Evolutionary conservation across 495 filamentous ascomycete genomes (phyloP).

Genomic region (Penicillium riverlandense): DNA sequence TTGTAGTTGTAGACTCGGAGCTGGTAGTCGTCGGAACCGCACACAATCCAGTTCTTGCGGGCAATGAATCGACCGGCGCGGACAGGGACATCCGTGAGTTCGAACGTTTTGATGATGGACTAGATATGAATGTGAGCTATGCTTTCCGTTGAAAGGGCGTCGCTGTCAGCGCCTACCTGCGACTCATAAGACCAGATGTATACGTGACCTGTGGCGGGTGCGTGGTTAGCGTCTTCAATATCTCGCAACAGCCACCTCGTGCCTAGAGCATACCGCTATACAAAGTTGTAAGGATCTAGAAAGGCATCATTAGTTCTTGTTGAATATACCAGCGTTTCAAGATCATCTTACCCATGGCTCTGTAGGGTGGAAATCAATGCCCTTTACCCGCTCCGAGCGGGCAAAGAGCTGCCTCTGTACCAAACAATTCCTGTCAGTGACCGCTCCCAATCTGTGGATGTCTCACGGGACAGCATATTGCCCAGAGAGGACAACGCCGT

Average conservation of each 20-base stretch:
- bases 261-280: slow-evolving; percentile 68
- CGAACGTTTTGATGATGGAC: slow-evolving; percentile 97
- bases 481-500: too few species aligned
- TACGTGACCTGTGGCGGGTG: slow-evolving; percentile 63
- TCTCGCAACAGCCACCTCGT: slow-evolving; percentile 1
- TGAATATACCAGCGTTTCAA: too few species aligned
- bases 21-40: slow-evolving; percentile 97
- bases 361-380: slow-evolving; percentile 93
- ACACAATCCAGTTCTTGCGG: slow-evolving; percentile 98
- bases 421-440: slow-evolving; percentile 13
- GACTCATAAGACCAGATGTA: slow-evolving; percentile 99
- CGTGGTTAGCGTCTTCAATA: slow-evolving; percentile 18
- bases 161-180: slow-evolving; percentile 45
- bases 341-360: slow-evolving; percentile 70
- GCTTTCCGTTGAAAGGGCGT: not conserved
- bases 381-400: slow-evolving; percentile 87
- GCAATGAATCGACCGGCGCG: slow-evolving; percentile 95
- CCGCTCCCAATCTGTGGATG: slow-evolving; percentile 7
- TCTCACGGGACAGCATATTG: slow-evolving; percentile 14
- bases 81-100: slow-evolving; percentile 97
- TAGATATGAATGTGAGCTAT: slow-evolving; percentile 18
- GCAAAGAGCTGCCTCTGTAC: slow-evolving; percentile 71
- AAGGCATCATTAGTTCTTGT: slow-evolving; percentile 17
- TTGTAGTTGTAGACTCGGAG: slow-evolving; percentile 97
- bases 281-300: slow-evolving; percentile 80